Percentiles rank a stretch among this genome's conserved stretches.
Conservation (phyloP, 345 rosid genomes). For the Carallia pectinifolia region DNA sequence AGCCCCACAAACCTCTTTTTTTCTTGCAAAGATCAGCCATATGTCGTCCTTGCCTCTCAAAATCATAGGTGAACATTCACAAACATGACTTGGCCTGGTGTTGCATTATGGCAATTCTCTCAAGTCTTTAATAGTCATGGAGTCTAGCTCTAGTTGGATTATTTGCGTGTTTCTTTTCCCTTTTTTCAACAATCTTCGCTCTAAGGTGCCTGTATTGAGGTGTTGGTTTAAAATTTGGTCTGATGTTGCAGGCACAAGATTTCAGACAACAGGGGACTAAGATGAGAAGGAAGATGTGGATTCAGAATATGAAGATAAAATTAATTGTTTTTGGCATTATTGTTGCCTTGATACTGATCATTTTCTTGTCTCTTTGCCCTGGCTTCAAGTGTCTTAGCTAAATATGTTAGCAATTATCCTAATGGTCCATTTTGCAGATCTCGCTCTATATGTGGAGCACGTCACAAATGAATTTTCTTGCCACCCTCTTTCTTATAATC, state of each 20-base stretch:
- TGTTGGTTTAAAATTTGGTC: not conserved
- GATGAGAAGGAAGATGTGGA: slow-evolving; percentile 85
- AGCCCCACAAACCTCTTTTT: not conserved
- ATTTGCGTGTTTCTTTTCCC: not conserved
- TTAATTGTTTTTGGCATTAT: slow-evolving; percentile 70
- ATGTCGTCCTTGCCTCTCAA: not conserved
- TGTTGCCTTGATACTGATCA: slow-evolving; percentile 58
- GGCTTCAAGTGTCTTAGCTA: slow-evolving; percentile 61
- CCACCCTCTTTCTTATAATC: too few species aligned
- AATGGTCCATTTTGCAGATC: slow-evolving; percentile 13
- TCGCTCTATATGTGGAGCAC: not conserved
- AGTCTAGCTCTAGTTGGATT: not conserved
- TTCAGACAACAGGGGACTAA: slow-evolving; percentile 90
- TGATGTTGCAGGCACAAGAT: slow-evolving; percentile 75
- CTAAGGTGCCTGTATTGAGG: not conserved
- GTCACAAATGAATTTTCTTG: not conserved
- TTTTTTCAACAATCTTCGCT: not conserved
- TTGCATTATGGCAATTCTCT: too few species aligned
- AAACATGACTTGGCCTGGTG: not conserved
- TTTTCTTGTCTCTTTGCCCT: slow-evolving; percentile 67
- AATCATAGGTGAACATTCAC: not conserved
- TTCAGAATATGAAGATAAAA: slow-evolving; percentile 92
- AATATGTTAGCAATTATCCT: slow-evolving; percentile 14
- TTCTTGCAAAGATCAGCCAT: not conserved
- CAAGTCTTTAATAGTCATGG: too few species aligned